Percentiles rank a stretch among this genome's conserved stretches.
Conservation (phyloP, 495 filamentous ascomycete species). For the Trichoderma reesei region DNA sequence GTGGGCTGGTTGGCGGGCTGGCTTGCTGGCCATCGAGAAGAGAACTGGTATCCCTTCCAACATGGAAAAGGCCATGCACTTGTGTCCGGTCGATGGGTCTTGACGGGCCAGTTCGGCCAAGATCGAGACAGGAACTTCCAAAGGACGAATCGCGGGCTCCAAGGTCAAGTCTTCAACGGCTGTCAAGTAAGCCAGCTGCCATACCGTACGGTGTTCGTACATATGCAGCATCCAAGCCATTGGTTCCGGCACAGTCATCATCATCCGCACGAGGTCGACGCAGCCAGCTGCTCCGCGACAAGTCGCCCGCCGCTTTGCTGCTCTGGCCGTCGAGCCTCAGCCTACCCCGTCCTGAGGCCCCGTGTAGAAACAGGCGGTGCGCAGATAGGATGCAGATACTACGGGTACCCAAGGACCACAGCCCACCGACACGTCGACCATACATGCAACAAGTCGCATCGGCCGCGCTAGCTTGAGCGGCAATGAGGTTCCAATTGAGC, state of each 20-base stretch:
- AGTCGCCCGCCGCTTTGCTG: not conserved
- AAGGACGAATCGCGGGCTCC: not conserved
- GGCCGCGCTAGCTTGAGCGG: conserved; percentile 4
- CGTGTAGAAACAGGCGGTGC: conserved; percentile 3
- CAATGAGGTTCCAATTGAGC: conserved; percentile 7
- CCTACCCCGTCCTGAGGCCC: not conserved
- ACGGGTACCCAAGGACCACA: not conserved
- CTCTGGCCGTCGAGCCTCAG: not conserved
- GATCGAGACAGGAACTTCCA: not conserved
- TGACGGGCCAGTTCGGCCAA: not conserved
- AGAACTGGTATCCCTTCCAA: too few relatives aligned
- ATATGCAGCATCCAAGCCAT: not conserved
- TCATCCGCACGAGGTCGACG: too few relatives aligned
- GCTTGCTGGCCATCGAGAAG: not conserved
- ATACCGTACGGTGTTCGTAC: not conserved
- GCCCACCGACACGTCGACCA: conserved; percentile 5
- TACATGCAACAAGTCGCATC: conserved; percentile 9
- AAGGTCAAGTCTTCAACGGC: not conserved
- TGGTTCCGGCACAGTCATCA: not conserved
- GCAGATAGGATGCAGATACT: conserved; percentile 1
- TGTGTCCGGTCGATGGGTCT: too few relatives aligned
- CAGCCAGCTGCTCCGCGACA: not conserved
- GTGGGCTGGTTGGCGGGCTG: not conserved
- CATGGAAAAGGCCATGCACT: too few relatives aligned
- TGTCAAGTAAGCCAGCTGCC: not conserved